Evolutionary conservation across 805 yeast species (phyloP), one percentile per base, ranked within the genome.

Genomic region (Candida incommunis): DNA sequence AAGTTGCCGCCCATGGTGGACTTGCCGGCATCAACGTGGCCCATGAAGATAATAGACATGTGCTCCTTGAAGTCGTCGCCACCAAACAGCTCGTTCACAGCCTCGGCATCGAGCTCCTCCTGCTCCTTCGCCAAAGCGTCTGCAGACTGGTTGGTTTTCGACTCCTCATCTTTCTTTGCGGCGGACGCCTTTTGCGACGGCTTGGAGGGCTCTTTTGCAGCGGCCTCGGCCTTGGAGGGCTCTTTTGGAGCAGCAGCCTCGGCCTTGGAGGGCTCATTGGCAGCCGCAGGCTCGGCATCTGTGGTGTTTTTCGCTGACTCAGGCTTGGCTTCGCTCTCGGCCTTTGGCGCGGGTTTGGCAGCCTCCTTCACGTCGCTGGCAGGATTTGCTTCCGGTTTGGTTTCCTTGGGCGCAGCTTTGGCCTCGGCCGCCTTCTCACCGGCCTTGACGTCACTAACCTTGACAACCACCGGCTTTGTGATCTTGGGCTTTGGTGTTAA

Each of bases 21-120:
- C 67, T 92, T 92, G 63, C 99, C 98, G 27, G 98, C 98, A 74
- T 92, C 98, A 54, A 92, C 99, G 62, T 92, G 99, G 56, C 99
- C 99, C 97, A 92, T 92, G 68, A 92, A 92, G 55, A 92, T 86
- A 55, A 92, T 82, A 18, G 96, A 88, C 62, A 92, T 76, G 68
- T 92, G 98, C 63, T 90, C 98, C 66, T 92, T 92, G 45, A 57
- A 44, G 22, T 50, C 57, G 35, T 45, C 55, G 59, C 95, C 95
- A 52, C 96, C 96, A 60, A 85, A 92, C 83, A 92, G 68, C 58
- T 94, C 98, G 47, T 76, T 80, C 51, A 92, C 86, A 51, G 88
- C 76, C 55, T 81, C 92, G 58, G 83, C 83, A 62, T 90, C 62
- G 41, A 58, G 53, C 50, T 52, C 40, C 43, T 50, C 59, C 47